A percentile compares a stretch with the other conserved stretches of the same genome.
phyloP scores from a whole-genome alignment of 768 basidiomycete species.

The Hydnum rufescens region DNA sequence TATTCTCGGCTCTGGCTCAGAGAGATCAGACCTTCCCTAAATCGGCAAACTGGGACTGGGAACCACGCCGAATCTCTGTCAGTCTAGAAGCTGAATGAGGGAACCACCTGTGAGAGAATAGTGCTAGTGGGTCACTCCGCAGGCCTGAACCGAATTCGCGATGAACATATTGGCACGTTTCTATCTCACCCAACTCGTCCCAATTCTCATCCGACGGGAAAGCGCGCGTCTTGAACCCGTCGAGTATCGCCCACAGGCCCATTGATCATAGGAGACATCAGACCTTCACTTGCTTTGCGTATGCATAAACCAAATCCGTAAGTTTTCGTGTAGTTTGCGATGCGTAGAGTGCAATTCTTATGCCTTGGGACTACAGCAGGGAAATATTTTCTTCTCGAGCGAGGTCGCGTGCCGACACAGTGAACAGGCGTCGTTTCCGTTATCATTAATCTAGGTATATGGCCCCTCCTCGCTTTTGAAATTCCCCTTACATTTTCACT shows the following conservation, averaged over 20 bases:
- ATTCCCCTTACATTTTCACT: no score
- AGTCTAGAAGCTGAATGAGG: no score
- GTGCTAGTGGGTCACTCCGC: no score
- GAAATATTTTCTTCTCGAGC: slow-evolving; percentile 24
- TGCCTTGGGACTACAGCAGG: no score
- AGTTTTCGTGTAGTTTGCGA: neutral
- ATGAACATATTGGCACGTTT: neutral
- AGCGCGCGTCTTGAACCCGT: slow-evolving; percentile 1
- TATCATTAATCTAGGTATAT: slow-evolving; percentile 27
- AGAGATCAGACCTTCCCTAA: no score
- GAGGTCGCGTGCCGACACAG: slow-evolving; percentile 30
- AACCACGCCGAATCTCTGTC: no score
- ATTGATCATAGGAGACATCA: no score
- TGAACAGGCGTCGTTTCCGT: slow-evolving; percentile 27
- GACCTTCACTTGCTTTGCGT: neutral
- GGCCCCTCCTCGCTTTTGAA: neutral
- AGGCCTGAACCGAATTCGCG: no score
- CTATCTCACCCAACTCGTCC: neutral
- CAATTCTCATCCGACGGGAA: slow-evolving; percentile 2
- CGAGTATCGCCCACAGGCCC: neutral
- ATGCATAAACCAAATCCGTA: slow-evolving; percentile 5
- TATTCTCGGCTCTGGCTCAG: no score
- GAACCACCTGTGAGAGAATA: no score
- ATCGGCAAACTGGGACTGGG: no score
- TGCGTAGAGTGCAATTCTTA: no score